Base-by-base conservation (phyloP, 2,329 filamentous ascomycete genomes). In the Penicillium glabrum region DNA sequence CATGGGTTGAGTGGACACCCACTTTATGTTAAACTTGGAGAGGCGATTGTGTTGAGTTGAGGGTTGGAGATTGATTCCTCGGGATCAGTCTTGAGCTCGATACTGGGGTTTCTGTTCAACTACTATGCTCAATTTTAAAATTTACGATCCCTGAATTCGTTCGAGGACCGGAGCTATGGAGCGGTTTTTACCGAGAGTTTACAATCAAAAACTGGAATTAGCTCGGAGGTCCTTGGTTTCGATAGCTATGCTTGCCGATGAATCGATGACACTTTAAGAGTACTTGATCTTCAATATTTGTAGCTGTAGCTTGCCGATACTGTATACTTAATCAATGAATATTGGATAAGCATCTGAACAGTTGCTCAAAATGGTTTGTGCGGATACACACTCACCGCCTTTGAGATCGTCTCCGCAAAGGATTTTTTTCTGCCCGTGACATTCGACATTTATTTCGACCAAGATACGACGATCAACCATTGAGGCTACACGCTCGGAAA, bases 21-120 rank as follows among this genome's bases (percentile, higher is more conserved):
- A 23, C 48, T 52, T 45, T 31, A 37, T 46, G 13, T 57, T 51
- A 48, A 61, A 60, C 62, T 68, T 64, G 66, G 65, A 63, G 64
- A 56, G 61, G 62, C 58, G 65, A 66, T 57, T 69, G 67, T 76
- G 72, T 72, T 72, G 67, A 63, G 68, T 66, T 51, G 53, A 67
- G 70, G 69, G 68, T 67, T 73, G 71, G 68, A 68, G 67, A 64
- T 27, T 52, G 51, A 45, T 58, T 26, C 29, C n/a, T 43, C 16
- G 7, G 29, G 13, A 33, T 56, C 43, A 45, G 47, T 58, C 26
- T 51, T 54, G 46, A 62, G 63, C 58, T 53, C 59, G 57, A 41
- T 49, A 56, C 41, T 61, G 60, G 45, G 70, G 62, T 67, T 59
- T 64, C 71, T 75, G 73, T 73, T 76, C 72, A 76, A 75, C 67